Evolutionary conservation across 192 early-diverging fungal species (phyloP), one percentile per base, ranked within the genome.

Genomic region (Globomyces pollinis-pini): DNA sequence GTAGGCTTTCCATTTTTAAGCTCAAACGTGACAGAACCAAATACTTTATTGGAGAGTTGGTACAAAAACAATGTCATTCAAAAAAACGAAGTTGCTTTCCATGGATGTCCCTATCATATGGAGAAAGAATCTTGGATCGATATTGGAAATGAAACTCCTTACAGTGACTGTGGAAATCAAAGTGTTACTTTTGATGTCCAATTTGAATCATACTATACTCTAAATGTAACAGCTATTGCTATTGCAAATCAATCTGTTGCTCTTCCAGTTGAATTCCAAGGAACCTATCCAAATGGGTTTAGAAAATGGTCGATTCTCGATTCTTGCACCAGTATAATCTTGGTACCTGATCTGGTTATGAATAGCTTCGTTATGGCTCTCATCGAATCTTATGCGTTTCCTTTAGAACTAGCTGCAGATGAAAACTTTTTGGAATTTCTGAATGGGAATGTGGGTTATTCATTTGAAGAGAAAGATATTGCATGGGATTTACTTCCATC

Each of bases 71-170:
- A 31, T 7, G 53, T 23, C 12, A 28, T 55, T 38, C 29, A 24
- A 20, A 55, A 41, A 41, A 55, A 55, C 53, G 29, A 55, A 41
- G 23, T 55, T 21, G 53, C 53, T 23, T 28, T 55, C n/a, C 53
- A 55, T 33, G 53, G 53, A 3, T 55, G 53, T 35, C 53, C 53
- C 2, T 55, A 55, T 6, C 3, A 20, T 6, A 8, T 28, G 2
- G 6, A 28, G 3, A 41, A 6, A 11, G 23, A n/a, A 18, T 20
- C 53, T 2, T 55, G 13, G 21, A 55, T 55, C 5, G 53, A 55
- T n/a, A 33, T 55, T 55, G 53, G 53, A 34, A 55, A 55, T 24
- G 29, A 20, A 1, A 6, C 20, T 4, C 30, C 53, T 12, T 55
- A 35, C n/a, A 38, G 35, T 35, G 21, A 18, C 8, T 55, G 53